phyloP scores from a whole-genome alignment of 148 eudicot species.

The Nepenthes mirabilis region DNA sequence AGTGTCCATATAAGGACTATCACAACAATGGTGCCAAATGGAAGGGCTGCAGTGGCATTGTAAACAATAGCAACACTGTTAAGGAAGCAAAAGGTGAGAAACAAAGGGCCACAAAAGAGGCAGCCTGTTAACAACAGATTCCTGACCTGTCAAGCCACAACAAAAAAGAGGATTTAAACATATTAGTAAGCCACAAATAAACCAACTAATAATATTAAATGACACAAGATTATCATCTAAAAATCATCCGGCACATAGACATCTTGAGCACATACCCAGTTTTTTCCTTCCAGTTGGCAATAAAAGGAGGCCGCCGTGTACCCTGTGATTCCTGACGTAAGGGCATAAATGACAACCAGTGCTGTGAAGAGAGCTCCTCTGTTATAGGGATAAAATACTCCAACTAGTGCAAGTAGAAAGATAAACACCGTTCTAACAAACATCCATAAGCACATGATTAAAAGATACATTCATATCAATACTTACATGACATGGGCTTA shows the following conservation, averaged over 20 bases:
- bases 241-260: not conserved
- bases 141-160: slow-evolving; percentile 9
- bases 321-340: slow-evolving; percentile 15
- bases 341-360: slow-evolving; percentile 15
- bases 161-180: not conserved
- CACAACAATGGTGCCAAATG: slow-evolving; percentile 12
- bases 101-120: slow-evolving; percentile 15
- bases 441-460: not conserved
- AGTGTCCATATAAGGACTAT: slow-evolving; percentile 14
- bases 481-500: not conserved
- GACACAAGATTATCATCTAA: not conserved
- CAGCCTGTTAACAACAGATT: slow-evolving; percentile 14
- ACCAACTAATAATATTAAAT: not conserved
- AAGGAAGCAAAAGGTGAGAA: slow-evolving; percentile 14
- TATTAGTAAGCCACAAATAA: not conserved
- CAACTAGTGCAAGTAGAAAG: slow-evolving; percentile 13
- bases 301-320: slow-evolving; percentile 12
- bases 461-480: not conserved
- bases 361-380: slow-evolving; percentile 15
- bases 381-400: slow-evolving; percentile 16
- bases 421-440: slow-evolving; percentile 9
- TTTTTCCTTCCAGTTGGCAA: slow-evolving; percentile 14
- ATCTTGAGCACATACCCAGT: slow-evolving; percentile 10
- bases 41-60: slow-evolving; percentile 14
- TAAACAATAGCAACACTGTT: slow-evolving; percentile 14